phyloP scores from a whole-genome alignment of 192 early-diverging fungal species.

The Coemansia reversa region DNA sequence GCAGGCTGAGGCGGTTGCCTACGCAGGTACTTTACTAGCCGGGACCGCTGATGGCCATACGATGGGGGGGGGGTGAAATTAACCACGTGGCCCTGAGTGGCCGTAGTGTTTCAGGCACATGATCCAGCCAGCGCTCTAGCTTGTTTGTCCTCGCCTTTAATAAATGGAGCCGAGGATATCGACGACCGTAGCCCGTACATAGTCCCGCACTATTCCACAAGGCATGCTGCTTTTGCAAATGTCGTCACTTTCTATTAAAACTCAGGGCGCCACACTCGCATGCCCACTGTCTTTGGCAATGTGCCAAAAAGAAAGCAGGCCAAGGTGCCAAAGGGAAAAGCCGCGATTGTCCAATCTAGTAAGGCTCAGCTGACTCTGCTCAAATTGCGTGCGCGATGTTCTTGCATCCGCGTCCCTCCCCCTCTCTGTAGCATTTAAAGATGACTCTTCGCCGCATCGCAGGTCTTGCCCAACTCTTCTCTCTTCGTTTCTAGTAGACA shows the following conservation, averaged over 20 bases:
- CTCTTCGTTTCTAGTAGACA: constrained; percentile 12
- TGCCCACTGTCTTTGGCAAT: neutral
- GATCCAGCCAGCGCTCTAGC: no score
- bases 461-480: neutral
- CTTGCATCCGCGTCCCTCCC: neutral
- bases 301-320: neutral
- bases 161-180: neutral
- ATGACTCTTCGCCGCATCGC: neutral
- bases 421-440: constrained; percentile 3
- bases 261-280: neutral
- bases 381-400: neutral
- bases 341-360: no score
- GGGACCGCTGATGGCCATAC: no score
- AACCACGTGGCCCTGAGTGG: no score
- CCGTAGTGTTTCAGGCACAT: no score
- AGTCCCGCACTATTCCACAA: no score
- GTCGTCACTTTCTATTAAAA: no score
- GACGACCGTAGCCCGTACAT: neutral
- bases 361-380: constrained; percentile 1
- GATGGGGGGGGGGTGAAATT: no score
- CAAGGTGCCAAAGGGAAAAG: neutral
- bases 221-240: no score
- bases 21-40: no score
- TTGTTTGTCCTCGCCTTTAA: neutral
- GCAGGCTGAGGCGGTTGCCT: no score